Evolutionary conservation across 2,329 filamentous ascomycete species (phyloP), one percentile per base, ranked within the genome.

Genomic region (Penicillium sp.): DNA sequence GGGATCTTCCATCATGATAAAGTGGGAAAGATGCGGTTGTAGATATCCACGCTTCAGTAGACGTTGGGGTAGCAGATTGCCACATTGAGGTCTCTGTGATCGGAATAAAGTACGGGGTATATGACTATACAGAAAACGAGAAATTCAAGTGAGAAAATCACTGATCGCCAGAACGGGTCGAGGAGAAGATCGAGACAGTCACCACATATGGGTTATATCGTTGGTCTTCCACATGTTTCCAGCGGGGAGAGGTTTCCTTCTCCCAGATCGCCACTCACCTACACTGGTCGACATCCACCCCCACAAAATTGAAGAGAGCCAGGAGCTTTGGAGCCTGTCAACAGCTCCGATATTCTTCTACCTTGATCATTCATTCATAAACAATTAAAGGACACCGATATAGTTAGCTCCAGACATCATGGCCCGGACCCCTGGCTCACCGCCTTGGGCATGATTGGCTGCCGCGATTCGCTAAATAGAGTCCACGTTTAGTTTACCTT

Each of bases 401-500:
- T 38, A 38, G 34, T 4, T 38, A 21, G 36, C 18, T 21, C 36
- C 4, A 38, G 39, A 15, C 23, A 3, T 28, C 6, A 6, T 10
- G 10, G 21, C 41, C 23, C 41, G 41, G 43, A 34, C 41, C 49
- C 57, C 60, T 58, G 46, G 43, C 61, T 68, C 63, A 68, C 64
- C 67, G 64, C 67, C 66, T 57, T 57, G 52, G 47, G 60, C 55
- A 50, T 63, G 54, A 71, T 70, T 70, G 65, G 67, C 59, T 56
- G 51, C 52, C 39, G 54, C 58, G 57, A 60, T 62, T 69, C 67
- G 69, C 70, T 71, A 68, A 69, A 68, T 70, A 59, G 68, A 69
- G 70, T 72, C 69, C 69, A 72, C 68, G 68, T 71, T 67, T 69
- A 66, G 67, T 68, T 66, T 65, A 70, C 63, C 62, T 64, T 56